These are phyloP conservation scores for Sordariomycetes sp. DNA, from an alignment of 2,329 filamentous ascomycete genomes.

Conservation along the genomic window DNA sequence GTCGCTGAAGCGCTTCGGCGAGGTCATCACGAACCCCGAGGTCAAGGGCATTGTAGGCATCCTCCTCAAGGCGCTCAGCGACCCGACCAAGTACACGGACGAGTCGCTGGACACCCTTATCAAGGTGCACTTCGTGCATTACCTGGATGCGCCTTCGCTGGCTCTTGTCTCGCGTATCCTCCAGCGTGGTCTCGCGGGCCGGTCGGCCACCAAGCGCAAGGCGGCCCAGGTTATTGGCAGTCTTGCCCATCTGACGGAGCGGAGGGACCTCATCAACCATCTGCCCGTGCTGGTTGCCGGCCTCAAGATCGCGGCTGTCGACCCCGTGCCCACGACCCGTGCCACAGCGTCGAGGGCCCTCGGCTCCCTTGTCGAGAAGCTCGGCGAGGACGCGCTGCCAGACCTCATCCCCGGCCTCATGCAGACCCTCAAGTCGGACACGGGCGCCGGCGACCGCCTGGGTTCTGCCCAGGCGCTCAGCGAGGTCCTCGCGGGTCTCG, in stretches of 20 bases:
- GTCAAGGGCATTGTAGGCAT: constrained; percentile 88
- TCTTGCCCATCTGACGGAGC: constrained; percentile 90
- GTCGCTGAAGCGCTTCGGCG: constrained; percentile 93
- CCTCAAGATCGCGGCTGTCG: constrained; percentile 78
- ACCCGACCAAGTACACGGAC: constrained; percentile 94
- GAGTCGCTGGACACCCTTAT: constrained; percentile 88
- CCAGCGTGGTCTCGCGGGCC: constrained; percentile 80
- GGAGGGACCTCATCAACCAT: constrained; percentile 86
- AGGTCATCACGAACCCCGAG: constrained; percentile 96
- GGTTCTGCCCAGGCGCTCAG: constrained; percentile 94
- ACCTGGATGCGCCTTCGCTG: constrained; percentile 92
- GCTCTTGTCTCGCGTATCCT: constrained; percentile 92
- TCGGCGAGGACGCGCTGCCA: constrained; percentile 91
- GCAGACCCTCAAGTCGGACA: constrained; percentile 95
- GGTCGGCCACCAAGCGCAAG: constrained; percentile 93
- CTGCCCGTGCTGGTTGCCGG: constrained; percentile 87
- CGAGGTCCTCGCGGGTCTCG: constrained; percentile 90
- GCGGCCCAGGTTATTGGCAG: constrained; percentile 96
- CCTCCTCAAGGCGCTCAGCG: constrained; percentile 89
- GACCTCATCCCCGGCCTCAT: constrained; percentile 97
- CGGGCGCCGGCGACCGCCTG: constrained; percentile 87
- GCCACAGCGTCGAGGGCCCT: constrained; percentile 93
- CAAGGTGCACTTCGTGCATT: constrained; percentile 97
- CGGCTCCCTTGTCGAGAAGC: constrained; percentile 93
- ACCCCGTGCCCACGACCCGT: constrained; percentile 91